These are phyloP conservation scores for Hypoxylon sp. DNA, from an alignment of 2,329 filamentous ascomycete genomes.

Conservation along the genomic window DNA sequence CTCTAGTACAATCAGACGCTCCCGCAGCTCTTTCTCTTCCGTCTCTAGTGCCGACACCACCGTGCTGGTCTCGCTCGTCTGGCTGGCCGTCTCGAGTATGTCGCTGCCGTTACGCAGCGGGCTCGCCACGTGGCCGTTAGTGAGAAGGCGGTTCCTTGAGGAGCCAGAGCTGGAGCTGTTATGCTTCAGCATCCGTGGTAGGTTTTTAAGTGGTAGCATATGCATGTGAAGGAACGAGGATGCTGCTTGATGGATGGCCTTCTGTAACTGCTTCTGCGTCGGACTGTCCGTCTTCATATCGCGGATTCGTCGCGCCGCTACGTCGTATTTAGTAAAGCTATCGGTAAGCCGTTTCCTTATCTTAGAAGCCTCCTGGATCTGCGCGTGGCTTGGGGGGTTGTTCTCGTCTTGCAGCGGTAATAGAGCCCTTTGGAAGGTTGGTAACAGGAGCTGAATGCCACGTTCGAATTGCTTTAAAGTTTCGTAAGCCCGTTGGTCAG, in stretches of 20 bases:
- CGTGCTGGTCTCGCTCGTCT: conserved; percentile 67
- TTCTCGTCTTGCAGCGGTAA: conserved; percentile 74
- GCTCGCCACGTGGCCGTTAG: conserved; percentile 54
- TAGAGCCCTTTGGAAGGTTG: conserved; percentile 85
- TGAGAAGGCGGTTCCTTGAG: conserved; percentile 52
- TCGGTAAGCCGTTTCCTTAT: conserved; percentile 91
- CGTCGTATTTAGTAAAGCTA: conserved; percentile 89
- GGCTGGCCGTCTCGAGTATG: conserved; percentile 64
- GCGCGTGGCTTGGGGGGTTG: conserved; percentile 68
- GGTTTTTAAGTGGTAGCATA: conserved; percentile 87
- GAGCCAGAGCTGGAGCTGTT: conserved; percentile 58
- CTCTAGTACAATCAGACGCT: conserved; percentile 86
- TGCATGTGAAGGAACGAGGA: conserved; percentile 88
- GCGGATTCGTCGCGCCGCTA: conserved; percentile 83
- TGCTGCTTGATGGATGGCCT: conserved; percentile 85
- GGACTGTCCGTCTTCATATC: conserved; percentile 81
- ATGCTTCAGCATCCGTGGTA: conserved; percentile 75
- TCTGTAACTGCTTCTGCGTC: conserved; percentile 82
- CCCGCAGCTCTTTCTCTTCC: conserved; percentile 86
- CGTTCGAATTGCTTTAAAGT: conserved; percentile 89
- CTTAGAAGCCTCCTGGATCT: conserved; percentile 88
- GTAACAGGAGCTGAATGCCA: conserved; percentile 85
- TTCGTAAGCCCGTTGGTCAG: conserved; percentile 84
- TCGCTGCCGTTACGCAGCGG: conserved; percentile 63
- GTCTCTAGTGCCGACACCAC: conserved; percentile 75